These are phyloP conservation scores for Aspergillus sp. DNA, from an alignment of 2,329 filamentous ascomycete genomes.

Conservation along the genomic window DNA sequence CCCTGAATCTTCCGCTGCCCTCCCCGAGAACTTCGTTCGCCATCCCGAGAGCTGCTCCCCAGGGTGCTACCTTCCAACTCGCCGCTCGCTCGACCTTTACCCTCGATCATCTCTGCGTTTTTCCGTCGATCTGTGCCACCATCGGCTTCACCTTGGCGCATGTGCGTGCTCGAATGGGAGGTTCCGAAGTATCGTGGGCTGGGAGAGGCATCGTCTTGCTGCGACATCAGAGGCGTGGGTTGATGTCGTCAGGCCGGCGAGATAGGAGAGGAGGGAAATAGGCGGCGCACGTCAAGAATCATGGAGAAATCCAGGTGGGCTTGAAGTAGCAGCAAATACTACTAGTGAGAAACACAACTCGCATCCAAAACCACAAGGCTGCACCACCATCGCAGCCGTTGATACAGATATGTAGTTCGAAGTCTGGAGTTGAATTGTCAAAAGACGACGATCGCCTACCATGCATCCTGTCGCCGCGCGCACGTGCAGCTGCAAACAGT, in stretches of 20 bases:
- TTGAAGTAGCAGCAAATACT: background rate
- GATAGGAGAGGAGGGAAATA: slow-evolving; percentile 14
- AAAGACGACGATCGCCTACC: background rate
- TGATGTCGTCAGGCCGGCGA: slow-evolving; percentile 14
- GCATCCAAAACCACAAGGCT: background rate
- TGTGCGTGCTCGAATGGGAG: background rate
- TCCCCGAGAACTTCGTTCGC: slow-evolving; percentile 16
- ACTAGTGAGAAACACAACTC: background rate
- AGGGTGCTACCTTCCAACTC: slow-evolving; percentile 32
- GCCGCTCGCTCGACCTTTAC: slow-evolving; percentile 19
- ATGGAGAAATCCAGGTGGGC: slow-evolving; percentile 10
- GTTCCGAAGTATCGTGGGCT: slow-evolving; percentile 2
- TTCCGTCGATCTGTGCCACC: slow-evolving; percentile 11
- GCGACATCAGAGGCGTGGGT: slow-evolving; percentile 15
- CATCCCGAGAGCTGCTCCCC: slow-evolving; percentile 29
- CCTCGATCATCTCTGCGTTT: slow-evolving; percentile 19
- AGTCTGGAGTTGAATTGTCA: too few relatives aligned
- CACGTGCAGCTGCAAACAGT: slow-evolving; percentile 14
- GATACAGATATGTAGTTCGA: background rate
- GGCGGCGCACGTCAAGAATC: slow-evolving; percentile 9
- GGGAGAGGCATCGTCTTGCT: slow-evolving; percentile 11
- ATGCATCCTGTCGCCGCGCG: slow-evolving; percentile 6
- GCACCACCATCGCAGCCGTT: background rate
- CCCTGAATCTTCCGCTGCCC: slow-evolving; percentile 19
- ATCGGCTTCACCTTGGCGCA: slow-evolving; percentile 8